A percentile compares a stretch with the other conserved stretches of the same genome.
phyloP scores from a whole-genome alignment of 345 rosid genomes.

The Kernera saxatilis region DNA sequence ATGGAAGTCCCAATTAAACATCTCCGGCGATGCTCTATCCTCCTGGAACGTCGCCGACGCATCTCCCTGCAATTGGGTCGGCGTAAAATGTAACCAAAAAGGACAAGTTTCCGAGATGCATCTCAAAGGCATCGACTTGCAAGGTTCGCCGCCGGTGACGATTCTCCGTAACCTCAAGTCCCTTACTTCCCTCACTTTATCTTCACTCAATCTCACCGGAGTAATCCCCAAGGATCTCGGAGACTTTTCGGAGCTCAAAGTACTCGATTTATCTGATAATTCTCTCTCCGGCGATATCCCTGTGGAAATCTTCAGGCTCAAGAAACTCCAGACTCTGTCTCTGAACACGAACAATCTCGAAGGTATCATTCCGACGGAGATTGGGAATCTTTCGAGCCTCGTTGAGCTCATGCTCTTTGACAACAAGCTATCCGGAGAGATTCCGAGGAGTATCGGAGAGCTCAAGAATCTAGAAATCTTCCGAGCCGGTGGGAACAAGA shows the following conservation, averaged over 20 bases:
- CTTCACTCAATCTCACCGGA: conserved; percentile 77
- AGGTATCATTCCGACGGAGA: conserved; percentile 56
- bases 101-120: conserved; percentile 49
- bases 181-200: conserved; percentile 50
- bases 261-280: conserved; percentile 66
- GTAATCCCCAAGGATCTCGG: conserved; percentile 51
- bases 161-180: conserved; percentile 51
- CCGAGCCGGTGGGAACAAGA: conserved; percentile 88
- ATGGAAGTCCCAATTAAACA: conserved; percentile 68
- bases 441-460: conserved; percentile 57
- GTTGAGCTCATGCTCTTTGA: conserved; percentile 52
- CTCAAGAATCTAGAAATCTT: conserved; percentile 48
- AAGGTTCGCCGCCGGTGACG: conserved; percentile 52
- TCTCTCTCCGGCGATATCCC: conserved; percentile 65
- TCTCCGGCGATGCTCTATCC: conserved; percentile 37
- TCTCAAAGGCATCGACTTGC: conserved; percentile 54
- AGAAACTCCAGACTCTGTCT: conserved; percentile 44
- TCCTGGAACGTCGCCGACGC: conserved; percentile 58
- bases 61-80: conserved; percentile 71
- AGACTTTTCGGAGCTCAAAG: conserved; percentile 32
- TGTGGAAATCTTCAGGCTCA: conserved; percentile 48
- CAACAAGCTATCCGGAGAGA: conserved; percentile 59
- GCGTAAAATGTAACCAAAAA: conserved; percentile 51
- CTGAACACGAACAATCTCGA: conserved; percentile 58
- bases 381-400: conserved; percentile 56